These are phyloP conservation scores for Aspergillus fumigatus DNA, from an alignment of 2,329 filamentous ascomycete species.

Conservation along the genomic window DNA sequence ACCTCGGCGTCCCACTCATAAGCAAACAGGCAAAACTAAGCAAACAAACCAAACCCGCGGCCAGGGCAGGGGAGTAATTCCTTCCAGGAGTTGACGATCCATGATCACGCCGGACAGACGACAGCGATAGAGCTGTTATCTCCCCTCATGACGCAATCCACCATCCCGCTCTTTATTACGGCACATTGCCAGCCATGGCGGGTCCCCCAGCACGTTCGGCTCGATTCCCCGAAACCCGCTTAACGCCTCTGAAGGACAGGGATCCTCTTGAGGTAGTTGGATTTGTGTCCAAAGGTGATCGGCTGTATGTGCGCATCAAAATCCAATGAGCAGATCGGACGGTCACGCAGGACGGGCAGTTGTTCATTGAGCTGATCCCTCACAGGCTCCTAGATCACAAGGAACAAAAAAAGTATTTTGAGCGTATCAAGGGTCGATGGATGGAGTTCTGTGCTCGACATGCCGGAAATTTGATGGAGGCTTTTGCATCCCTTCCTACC, in stretches of 20 bases:
- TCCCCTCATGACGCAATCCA: slow-evolving; percentile 2
- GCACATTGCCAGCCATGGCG: slow-evolving; percentile 14
- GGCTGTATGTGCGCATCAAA: slow-evolving; percentile 52
- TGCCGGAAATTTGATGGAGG: slow-evolving; percentile 66
- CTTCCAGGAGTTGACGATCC: not conserved
- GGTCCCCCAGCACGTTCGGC: slow-evolving; percentile 16
- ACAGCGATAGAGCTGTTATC: not conserved
- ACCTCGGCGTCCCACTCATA: not conserved
- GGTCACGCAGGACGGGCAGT: not conserved
- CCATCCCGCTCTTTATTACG: not conserved
- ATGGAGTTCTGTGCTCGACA: slow-evolving; percentile 81
- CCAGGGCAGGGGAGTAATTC: not conserved
- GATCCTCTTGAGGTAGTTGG: slow-evolving; percentile 80
- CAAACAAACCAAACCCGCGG: slow-evolving; percentile 28
- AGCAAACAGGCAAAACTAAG: slow-evolving; percentile 19
- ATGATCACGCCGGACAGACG: not conserved
- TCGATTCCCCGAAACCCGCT: slow-evolving; percentile 37
- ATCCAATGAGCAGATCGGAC: not conserved
- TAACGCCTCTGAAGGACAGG: slow-evolving; percentile 73
- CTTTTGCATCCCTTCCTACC: slow-evolving; percentile 62
- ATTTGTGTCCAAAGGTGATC: slow-evolving; percentile 86
- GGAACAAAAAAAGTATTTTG: slow-evolving; percentile 79
- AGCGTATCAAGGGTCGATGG: slow-evolving; percentile 81
- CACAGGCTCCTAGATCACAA: slow-evolving; percentile 66
- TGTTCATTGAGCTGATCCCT: slow-evolving; percentile 18